A percentile compares a stretch with the other conserved stretches of the same genome.
Evolutionary conservation across 805 yeast genomes (phyloP).

Genomic region (Starmera dryadoides): DNA sequence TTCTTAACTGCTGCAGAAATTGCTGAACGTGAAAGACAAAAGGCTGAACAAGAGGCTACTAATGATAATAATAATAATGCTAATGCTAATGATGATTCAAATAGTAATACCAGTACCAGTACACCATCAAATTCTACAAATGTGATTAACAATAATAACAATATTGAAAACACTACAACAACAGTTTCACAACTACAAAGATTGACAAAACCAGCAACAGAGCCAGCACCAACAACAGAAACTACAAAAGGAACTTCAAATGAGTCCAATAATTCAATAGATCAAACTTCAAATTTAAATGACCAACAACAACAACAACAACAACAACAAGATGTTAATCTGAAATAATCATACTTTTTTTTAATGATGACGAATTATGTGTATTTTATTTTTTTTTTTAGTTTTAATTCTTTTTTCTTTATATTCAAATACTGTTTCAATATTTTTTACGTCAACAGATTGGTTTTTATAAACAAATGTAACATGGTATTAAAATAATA

Average conservation of each 20-base stretch:
- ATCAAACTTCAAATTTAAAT: no score
- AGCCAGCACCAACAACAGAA: not conserved
- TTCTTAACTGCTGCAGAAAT: conserved; percentile 89
- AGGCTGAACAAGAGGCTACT: conserved; percentile 16
- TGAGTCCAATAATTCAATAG: no score
- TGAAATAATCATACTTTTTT: not conserved
- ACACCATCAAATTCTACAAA: not conserved
- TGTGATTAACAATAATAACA: not conserved
- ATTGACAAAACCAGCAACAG: not conserved
- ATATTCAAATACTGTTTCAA: no score
- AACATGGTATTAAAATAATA: not conserved
- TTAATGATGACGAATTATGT: not conserved
- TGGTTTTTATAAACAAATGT: no score
- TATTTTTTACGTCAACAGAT: not conserved
- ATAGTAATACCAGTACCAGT: not conserved
- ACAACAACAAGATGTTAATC: not conserved
- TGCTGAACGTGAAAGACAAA: conserved; percentile 45
- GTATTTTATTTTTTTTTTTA: no score
- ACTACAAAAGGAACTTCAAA: no score
- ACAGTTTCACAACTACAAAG: not conserved
- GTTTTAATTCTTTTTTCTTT: no score
- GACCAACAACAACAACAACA: no score
- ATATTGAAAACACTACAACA: not conserved
- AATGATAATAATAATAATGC: not conserved
- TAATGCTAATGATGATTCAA: not conserved